These are phyloP conservation scores for Fusarium domesticum DNA, from an alignment of 2,329 filamentous ascomycete genomes.

Conservation along the genomic window DNA sequence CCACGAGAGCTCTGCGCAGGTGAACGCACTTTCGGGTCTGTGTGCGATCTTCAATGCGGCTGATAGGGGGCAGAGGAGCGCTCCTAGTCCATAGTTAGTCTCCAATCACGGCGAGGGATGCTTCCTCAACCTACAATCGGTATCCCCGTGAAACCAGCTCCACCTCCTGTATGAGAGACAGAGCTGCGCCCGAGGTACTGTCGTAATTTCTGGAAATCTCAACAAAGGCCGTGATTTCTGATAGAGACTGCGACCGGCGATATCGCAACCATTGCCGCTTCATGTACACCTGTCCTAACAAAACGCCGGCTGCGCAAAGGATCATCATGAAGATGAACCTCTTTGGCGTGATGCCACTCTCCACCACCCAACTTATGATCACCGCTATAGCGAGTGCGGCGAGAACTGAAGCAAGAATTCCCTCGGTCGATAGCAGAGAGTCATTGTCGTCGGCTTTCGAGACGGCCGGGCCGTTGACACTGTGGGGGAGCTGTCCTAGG, in stretches of 20 bases:
- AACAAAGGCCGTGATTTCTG: slow-evolving; percentile 66
- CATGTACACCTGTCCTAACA: slow-evolving; percentile 64
- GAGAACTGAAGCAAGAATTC: slow-evolving; percentile 47
- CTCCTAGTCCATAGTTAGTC: slow-evolving; percentile 53
- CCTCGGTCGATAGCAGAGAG: slow-evolving; percentile 41
- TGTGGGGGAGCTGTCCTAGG: slow-evolving; percentile 32
- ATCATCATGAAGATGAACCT: slow-evolving; percentile 49
- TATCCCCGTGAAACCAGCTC: slow-evolving; percentile 91
- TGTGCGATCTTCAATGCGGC: slow-evolving; percentile 78
- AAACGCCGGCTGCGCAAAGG: slow-evolving; percentile 52
- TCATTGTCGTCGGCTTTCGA: slow-evolving; percentile 20
- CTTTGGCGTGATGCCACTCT: slow-evolving; percentile 55
- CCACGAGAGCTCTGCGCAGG: slow-evolving; percentile 71
- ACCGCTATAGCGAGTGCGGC: slow-evolving; percentile 64
- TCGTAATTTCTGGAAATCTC: slow-evolving; percentile 78
- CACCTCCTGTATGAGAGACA: slow-evolving; percentile 89
- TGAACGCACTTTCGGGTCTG: slow-evolving; percentile 77
- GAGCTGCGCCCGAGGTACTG: slow-evolving; percentile 68
- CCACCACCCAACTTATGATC: slow-evolving; percentile 67
- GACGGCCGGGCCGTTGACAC: slow-evolving; percentile 14
- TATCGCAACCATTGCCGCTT: slow-evolving; percentile 80
- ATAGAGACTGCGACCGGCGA: slow-evolving; percentile 69
- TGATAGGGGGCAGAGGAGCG: slow-evolving; percentile 86
- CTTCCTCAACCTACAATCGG: slow-evolving; percentile 59
- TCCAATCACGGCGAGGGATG: background rate